Evolutionary conservation across 1,139 yeast species (phyloP).

Genomic region (Yamadazyma buinensis): DNA sequence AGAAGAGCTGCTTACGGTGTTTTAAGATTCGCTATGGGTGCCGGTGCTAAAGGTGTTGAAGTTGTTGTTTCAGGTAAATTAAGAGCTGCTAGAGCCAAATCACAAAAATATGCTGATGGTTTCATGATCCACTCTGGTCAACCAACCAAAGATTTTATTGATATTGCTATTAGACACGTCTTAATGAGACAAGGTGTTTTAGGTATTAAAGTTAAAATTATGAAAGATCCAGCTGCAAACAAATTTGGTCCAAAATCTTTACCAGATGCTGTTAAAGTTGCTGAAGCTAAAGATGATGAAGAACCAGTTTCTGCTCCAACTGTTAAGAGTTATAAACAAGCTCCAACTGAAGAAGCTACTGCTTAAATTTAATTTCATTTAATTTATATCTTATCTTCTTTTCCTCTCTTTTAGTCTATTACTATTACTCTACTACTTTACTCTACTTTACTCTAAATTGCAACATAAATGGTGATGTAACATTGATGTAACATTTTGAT

Average conservation of each 20-base stretch:
- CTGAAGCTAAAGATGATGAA: conserved; percentile 97
- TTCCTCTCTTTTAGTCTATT: too few species aligned
- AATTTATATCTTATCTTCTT: too few species aligned
- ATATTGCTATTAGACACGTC: conserved; percentile 99
- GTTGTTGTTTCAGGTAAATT: conserved; percentile 99
- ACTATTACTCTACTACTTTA: too few species aligned
- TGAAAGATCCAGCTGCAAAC: conserved; percentile 97
- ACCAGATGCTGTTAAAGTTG: conserved; percentile 92
- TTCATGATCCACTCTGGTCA: conserved; percentile 99
- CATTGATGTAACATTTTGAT: too few species aligned
- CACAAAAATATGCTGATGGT: conserved; percentile 99
- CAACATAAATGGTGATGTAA: too few species aligned
- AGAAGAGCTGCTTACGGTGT: conserved; percentile 99
- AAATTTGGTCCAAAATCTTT: conserved; percentile 86
- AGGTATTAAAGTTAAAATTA: conserved; percentile 98
- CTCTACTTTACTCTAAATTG: too few species aligned
- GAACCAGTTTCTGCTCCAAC: conserved; percentile 75
- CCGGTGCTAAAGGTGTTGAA: conserved; percentile 99
- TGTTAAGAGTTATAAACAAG: conserved; percentile 64
- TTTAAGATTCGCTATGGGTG: conserved; percentile 99
- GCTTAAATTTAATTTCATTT: conserved; percentile 30
- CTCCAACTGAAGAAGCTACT: conserved; percentile 26
- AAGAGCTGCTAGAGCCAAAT: conserved; percentile 99
- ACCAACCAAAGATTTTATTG: conserved; percentile 98
- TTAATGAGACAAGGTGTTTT: conserved; percentile 99